Evolutionary conservation across 2,329 filamentous ascomycete species (phyloP), one percentile per base, ranked within the genome.

Genomic region (Epichloe hybrida): DNA sequence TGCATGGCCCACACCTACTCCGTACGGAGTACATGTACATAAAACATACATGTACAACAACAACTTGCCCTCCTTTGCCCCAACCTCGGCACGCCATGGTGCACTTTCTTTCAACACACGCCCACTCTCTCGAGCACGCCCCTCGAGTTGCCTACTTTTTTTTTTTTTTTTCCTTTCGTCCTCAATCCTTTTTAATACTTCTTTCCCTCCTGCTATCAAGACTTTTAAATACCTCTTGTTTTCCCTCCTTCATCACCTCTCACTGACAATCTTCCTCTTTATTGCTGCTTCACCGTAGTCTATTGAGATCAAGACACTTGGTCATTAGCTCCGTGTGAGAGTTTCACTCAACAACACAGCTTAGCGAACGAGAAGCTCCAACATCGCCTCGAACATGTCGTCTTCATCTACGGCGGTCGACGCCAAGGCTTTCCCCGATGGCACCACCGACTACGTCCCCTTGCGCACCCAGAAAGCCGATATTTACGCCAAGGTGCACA

Each of bases 401-500:
- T 23, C 43, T 27, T 49, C 52, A 46, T 27, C 49, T 23, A 37
- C 50, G 47, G 34, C 46, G 27, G 62, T 61, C 52, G 53, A 69
- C 64, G 68, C 69, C 54, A 64, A 68, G 54, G 64, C 68, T 61
- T 69, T 72, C 55, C 65, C 69, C 31, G 76, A 79, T 60, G 76
- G 75, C 65, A 79, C 75, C 48, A 73, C 69, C 54, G 76, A 79
- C 58, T 76, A 77, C 64, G 69, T 74, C 59, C 75, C 75, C 53
- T 66, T 73, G 45, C 73, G 74, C 46, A 61, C 59, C 50, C 54
- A 54, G 34, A 73, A 70, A 63, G 68, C 70, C 57, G 77, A 81
- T 53, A 42, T 66, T 52, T 73, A 83, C 73, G 5, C 45, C 36
- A 95, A 94, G 72, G 78, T 84, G 62, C 88, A 95, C 69, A 93